Base-by-base conservation (phyloP, 805 yeast genomes). In the Kuraishia cidri region DNA sequence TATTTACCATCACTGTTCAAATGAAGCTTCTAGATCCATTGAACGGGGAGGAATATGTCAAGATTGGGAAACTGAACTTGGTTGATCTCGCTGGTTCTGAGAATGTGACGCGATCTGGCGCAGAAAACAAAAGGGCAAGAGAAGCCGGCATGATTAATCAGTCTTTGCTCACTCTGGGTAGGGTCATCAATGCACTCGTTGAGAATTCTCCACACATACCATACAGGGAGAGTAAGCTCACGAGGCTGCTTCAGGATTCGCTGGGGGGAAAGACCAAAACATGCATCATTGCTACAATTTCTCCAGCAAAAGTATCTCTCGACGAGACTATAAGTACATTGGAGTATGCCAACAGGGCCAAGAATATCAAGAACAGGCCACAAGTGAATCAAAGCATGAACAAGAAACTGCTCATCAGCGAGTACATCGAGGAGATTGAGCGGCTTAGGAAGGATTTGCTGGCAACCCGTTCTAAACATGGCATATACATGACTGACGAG, bases 51-150 rank as follows among this genome's bases (percentile, higher is more conserved):
- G 77, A 72, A 35, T 43, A 61, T 16, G 66, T 68, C 38, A 60
- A 75, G 41, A 56, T 64, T 26, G 78, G 86, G 5, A 85, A 84
- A 47, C 67, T 85, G 50, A 82, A 84, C 46, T 56, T 85, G 22
- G 95, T 87, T 5, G 96, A 87, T 57, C 65, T 87, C 42, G 97
- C 96, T 0, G 96, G 96, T 1, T 81, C 92, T 6, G 96, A 88
- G 51, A 86, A 86, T 50, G 79, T 88, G 35, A 73, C 64, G 41
- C 64, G 84, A 44, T 82, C 94, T 0, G 96, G 97, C 4, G 95
- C 95, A 0, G 68, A 76, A 17, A 75, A 81, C 42, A 80, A 75
- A 50, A 66, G 95, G 29, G 95, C 94, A 0, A 75, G 85, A 41
- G 96, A 87, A 50, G 94, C 95, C 0, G 95, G 95, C 0, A 75